Evolutionary conservation across 345 rosid genomes (phyloP).

Genomic region (Pistacia atlantica): DNA sequence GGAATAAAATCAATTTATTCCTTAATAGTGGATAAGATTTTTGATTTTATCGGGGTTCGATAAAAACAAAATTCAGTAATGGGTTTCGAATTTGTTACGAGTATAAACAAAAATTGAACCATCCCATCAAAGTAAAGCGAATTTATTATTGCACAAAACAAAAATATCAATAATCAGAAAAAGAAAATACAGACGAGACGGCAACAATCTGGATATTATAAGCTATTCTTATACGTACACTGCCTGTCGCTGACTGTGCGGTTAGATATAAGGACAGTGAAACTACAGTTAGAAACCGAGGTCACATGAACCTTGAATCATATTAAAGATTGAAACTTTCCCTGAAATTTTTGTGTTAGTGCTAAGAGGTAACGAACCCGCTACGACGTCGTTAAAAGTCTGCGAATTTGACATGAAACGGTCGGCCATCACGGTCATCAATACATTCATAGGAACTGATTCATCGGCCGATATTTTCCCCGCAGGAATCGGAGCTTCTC

Average conservation of each 20-base stretch:
- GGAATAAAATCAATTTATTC: too few species aligned
- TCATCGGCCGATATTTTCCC: conserved; percentile 45
- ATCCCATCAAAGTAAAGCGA: too few species aligned
- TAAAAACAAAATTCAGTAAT: too few species aligned
- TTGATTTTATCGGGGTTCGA: too few species aligned
- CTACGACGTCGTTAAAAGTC: conserved; percentile 36
- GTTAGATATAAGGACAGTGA: conserved; percentile 44
- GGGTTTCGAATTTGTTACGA: too few species aligned
- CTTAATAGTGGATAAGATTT: too few species aligned
- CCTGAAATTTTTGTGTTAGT: conserved; percentile 52
- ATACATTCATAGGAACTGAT: conserved; percentile 54
- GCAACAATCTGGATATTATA: conserved; percentile 26
- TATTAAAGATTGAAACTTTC: conserved; percentile 49
- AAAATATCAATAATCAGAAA: too few species aligned
- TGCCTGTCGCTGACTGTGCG: conserved; percentile 46
- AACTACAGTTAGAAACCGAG: conserved; percentile 58
- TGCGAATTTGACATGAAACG: conserved; percentile 47
- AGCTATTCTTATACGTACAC: conserved; percentile 61
- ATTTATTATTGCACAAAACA: too few species aligned
- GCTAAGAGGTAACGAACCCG: conserved; percentile 49
- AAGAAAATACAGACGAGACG: too few species aligned
- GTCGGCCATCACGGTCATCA: conserved; percentile 67
- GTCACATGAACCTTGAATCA: conserved; percentile 48
- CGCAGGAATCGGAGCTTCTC: conserved; percentile 71
- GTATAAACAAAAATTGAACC: too few species aligned